Evolutionary conservation across 2,329 filamentous ascomycete species (phyloP).

Genomic region (Nemania abortiva): DNA sequence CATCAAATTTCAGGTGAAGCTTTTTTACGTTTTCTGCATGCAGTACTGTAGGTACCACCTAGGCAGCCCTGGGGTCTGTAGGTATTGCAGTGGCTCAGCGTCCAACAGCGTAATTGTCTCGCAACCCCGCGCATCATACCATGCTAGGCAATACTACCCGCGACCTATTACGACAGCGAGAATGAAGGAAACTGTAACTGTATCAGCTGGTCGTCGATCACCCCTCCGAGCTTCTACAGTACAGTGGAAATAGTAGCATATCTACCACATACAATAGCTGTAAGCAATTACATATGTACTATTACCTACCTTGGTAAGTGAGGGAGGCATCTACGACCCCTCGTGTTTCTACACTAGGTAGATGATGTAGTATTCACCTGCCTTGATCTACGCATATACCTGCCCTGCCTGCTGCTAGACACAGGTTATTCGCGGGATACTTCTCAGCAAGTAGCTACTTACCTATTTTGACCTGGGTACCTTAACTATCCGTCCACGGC

Average conservation of each 20-base stretch:
- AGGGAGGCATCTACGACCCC: too few relatives aligned
- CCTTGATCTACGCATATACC: too few relatives aligned
- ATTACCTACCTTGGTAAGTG: too few relatives aligned
- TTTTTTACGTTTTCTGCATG: neutral
- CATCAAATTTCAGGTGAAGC: constrained; percentile 2
- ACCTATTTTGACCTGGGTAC: neutral
- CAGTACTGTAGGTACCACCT: neutral
- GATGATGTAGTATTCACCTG: too few relatives aligned
- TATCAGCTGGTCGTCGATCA: constrained; percentile 49
- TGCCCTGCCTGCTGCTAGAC: too few relatives aligned
- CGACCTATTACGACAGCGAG: constrained; percentile 23
- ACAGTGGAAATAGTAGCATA: too few relatives aligned
- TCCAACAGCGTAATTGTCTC: constrained; percentile 16
- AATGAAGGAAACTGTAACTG: constrained; percentile 27
- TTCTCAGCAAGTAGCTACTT: neutral
- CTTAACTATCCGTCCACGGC: constrained; percentile 5
- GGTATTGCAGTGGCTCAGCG: constrained; percentile 9
- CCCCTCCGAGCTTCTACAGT: constrained; percentile 27
- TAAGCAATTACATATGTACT: too few relatives aligned
- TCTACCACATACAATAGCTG: too few relatives aligned
- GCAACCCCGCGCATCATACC: constrained; percentile 36
- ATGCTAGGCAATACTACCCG: constrained; percentile 28
- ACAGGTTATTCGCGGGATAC: too few relatives aligned
- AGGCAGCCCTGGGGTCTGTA: too few relatives aligned
- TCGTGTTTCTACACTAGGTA: too few relatives aligned